phyloP scores from a whole-genome alignment of 305 asterid species.

The Rubia peregrina region DNA sequence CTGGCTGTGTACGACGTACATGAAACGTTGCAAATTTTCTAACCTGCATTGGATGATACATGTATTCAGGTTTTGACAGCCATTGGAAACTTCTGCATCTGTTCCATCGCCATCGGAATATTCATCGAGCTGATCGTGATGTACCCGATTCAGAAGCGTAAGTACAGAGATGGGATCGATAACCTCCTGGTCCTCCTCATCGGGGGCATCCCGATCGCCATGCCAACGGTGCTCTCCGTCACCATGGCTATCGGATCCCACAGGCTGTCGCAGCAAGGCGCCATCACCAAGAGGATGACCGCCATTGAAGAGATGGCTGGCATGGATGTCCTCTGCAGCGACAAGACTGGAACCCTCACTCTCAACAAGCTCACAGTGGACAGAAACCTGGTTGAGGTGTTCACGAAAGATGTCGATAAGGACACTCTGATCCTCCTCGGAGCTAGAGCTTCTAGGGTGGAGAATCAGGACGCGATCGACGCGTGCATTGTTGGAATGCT shows the following conservation, averaged over 20 bases:
- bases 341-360: conserved; percentile 72
- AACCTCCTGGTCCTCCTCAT: conserved; percentile 77
- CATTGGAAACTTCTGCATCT: conserved; percentile 91
- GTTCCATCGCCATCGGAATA: conserved; percentile 71
- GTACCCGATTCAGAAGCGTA: conserved; percentile 76
- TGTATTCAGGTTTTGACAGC: conserved; percentile 69
- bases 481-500: conserved; percentile 86
- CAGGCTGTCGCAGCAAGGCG: conserved; percentile 79
- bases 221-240: conserved; percentile 81
- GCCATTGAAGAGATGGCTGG: conserved; percentile 79
- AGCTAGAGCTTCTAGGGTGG: conserved; percentile 89
- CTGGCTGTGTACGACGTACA: too few relatives aligned
- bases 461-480: conserved; percentile 92
- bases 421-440: conserved; percentile 52
- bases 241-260: conserved; percentile 98
- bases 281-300: conserved; percentile 80
- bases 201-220: conserved; percentile 92
- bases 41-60: neutral
- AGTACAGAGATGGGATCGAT: conserved; percentile 78
- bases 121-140: conserved; percentile 66
- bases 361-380: conserved; percentile 64
- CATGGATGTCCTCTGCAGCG: conserved; percentile 73
- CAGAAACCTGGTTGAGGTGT: conserved; percentile 52
- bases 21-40: neutral
- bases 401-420: conserved; percentile 49